Conservation (phyloP, 176 grass and related monocot species). For the Secale cereale region DNA sequence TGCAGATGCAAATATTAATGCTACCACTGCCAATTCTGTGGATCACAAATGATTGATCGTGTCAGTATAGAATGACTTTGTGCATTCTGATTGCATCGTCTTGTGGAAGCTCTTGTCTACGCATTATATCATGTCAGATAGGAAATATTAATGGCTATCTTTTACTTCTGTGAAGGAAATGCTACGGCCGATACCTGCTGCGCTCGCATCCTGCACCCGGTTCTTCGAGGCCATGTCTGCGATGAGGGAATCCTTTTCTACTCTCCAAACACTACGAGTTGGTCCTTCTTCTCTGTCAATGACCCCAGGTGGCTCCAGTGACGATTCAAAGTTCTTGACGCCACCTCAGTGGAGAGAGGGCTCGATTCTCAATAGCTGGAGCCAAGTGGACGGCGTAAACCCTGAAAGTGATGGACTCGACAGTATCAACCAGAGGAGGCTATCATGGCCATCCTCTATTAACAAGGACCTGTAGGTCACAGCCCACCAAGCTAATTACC, state of each 20-base stretch:
- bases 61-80: not conserved
- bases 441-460: slow-evolving; percentile 63
- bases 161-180: slow-evolving; percentile 73
- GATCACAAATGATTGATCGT: not conserved
- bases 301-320: slow-evolving; percentile 41
- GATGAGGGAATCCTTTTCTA: slow-evolving; percentile 94
- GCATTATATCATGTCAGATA: not conserved
- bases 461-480: slow-evolving; percentile 55
- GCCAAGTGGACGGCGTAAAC: slow-evolving; percentile 34
- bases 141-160: not conserved
- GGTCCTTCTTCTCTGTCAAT: slow-evolving; percentile 45
- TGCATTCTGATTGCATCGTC: not conserved
- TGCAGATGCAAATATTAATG: not conserved
- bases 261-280: slow-evolving; percentile 74
- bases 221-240: slow-evolving; percentile 99
- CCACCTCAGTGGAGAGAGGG: slow-evolving; percentile 53
- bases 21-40: not conserved
- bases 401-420: slow-evolving; percentile 32
- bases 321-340: slow-evolving; percentile 55
- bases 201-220: slow-evolving; percentile 92
- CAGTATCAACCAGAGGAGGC: slow-evolving; percentile 56
- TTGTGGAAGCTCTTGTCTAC: not conserved
- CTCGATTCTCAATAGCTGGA: slow-evolving; percentile 45
- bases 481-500: not conserved
- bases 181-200: slow-evolving; percentile 87